Base-by-base conservation (phyloP, 2,329 filamentous ascomycete genomes). In the Penicillium sumatraense region DNA sequence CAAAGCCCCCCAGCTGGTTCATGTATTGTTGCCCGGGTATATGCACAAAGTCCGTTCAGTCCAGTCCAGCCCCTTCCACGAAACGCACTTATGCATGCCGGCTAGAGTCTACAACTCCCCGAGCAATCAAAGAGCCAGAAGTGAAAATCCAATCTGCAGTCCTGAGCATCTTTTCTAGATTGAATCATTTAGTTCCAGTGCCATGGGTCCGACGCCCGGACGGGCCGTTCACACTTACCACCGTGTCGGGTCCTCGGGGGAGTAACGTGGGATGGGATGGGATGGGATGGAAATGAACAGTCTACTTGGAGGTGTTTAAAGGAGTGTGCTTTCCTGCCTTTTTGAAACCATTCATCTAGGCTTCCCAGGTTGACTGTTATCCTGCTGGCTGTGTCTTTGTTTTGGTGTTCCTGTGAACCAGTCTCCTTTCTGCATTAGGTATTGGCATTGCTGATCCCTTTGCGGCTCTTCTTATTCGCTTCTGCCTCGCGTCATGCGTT, bases 171-270 rank as follows among this genome's bases (percentile, higher is more conserved):
- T 11, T 23, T 45, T 45, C 14, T 7, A 4, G 41, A 20, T 24
- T 5, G 20, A 20, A 29, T 29, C 9, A 27, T 27, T 9, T 29
- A 16, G 41, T 45, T 24, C 41, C 41, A 45, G 41, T 20, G 24
- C 7, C 24, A 29, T n/a, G 41, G 41, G 26, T 27, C 38, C 21
- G 21, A 41, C 8, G 20, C 33, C 35, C 18, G 14, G 18, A 9
- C 24, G 41, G 41, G 41, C 41, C 41, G 41, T 45, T 20, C 41
- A 10, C 41, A 45, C 41, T 45, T 45, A 45, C 41, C 41, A 29
- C 11, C 8, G n/a, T n/a, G 7, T 16, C 24, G 41, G 41, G 41
- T 45, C 26, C n/a, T 3, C 6, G 20, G 26, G 13, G 14, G n/a
- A n/a, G n/a, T n/a, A n/a, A n/a, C n/a, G n/a, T n/a, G n/a, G n/a